Percentiles rank a stretch among this genome's conserved stretches.
phyloP scores from a whole-genome alignment of 2,329 filamentous ascomycete genomes.

The Didymella pomorum region DNA sequence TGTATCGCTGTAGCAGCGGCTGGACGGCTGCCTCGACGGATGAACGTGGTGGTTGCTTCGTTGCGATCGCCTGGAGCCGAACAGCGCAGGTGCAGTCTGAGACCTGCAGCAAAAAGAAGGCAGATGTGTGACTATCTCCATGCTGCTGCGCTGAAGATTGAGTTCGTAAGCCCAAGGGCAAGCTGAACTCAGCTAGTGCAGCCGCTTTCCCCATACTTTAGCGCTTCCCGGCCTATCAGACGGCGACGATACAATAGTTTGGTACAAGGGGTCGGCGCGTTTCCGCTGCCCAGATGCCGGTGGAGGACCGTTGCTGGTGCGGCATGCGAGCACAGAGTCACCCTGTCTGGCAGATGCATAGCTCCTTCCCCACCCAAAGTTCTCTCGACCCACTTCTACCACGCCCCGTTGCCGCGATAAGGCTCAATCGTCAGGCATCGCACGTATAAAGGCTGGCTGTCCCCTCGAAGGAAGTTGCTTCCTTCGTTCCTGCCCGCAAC shows the following conservation, averaged over 20 bases:
- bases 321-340: conserved; percentile 28
- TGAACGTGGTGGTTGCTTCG: not conserved
- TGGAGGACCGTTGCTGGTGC: not conserved
- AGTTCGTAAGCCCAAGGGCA: conserved; percentile 6
- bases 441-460: conserved; percentile 28
- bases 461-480: conserved; percentile 24
- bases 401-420: conserved; percentile 20
- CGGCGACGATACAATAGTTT: conserved; percentile 19
- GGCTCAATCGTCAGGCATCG: conserved; percentile 22
- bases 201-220: conserved; percentile 19
- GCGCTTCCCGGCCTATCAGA: conserved; percentile 11
- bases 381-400: conserved; percentile 5
- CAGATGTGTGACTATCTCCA: not conserved
- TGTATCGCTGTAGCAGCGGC: conserved; percentile 33
- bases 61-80: conserved; percentile 11
- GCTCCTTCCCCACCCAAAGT: conserved; percentile 22
- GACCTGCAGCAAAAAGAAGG: conserved; percentile 12
- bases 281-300: conserved; percentile 9
- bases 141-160: conserved; percentile 6
- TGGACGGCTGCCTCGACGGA: conserved; percentile 13
- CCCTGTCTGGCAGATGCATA: conserved; percentile 19
- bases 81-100: conserved; percentile 23
- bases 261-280: conserved; percentile 14
- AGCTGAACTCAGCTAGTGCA: conserved; percentile 13
- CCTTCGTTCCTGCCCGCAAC: conserved; percentile 31